Evolutionary conservation across 441 rosid genomes (phyloP), one percentile per base, ranked within the genome.

Genomic region (Isatis lusitanica): DNA sequence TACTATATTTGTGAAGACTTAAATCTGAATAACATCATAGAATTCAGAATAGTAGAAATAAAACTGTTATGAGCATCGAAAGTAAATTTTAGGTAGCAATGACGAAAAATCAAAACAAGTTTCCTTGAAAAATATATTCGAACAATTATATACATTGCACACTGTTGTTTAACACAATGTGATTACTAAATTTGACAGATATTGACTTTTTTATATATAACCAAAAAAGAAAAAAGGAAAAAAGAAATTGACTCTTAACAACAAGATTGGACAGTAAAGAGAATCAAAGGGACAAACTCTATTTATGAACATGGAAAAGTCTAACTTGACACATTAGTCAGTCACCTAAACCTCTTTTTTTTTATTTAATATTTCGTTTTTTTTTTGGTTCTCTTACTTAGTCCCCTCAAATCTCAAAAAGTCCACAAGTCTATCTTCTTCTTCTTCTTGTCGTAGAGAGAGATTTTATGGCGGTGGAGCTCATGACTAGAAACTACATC

Each of bases 401-500:
- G 63, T 81, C 71, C 2, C 77, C 39, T 51, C 13, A 30, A 58
- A 58, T 68, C 75, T 52, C 35, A 21, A 79, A 40, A 80, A 17
- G 62, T 70, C 77, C 40, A 63, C 73, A 18, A 38, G 56, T 60
- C 53, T 48, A 38, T 68, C 56, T 11, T 10, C n/a, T n/a, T 48
- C 43, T 2, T 18, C 21, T 66, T 10, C 73, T 18, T 51, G 31
- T 68, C 2, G 18, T 35, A 31, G 55, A 75, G 76, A 79, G 73
- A 66, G 53, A 13, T 78, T 67, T 60, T 68, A 93, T 93, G 98
- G 97, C 97, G 52, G 87, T 90, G 64, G 90, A 92, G 62, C 93
- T 94, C 61, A 78, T 86, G 84, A 79, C 82, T 78, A 79, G 86
- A 38, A 83, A 80, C 24, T 81, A 87, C 40, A 83, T 91, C 53